These are phyloP conservation scores for Pulveroboletus ravenelii DNA, from an alignment of 768 basidiomycete genomes.

Conservation along the genomic window DNA sequence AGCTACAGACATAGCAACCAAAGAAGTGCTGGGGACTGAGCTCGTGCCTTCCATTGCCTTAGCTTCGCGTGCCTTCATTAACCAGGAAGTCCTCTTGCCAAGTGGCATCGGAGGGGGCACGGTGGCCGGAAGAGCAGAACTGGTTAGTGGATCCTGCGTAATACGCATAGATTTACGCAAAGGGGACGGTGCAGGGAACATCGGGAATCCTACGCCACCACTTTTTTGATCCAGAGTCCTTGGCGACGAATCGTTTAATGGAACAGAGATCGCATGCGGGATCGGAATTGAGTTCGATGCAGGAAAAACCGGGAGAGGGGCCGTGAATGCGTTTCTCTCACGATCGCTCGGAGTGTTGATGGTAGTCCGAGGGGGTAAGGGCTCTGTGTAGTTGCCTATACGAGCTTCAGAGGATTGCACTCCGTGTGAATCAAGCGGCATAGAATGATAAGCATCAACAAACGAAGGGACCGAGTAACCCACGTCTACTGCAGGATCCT, in stretches of 20 bases:
- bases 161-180: conserved; percentile 63
- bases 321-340: conserved; percentile 22
- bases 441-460: conserved; percentile 34
- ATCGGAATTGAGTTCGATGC: conserved; percentile 4
- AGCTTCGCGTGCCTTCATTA: conserved; percentile 70
- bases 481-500: conserved; percentile 15
- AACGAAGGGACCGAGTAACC: conserved; percentile 26
- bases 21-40: conserved; percentile 24
- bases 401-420: not conserved
- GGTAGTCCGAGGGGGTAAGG: conserved; percentile 11
- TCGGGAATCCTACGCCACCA: conserved; percentile 47
- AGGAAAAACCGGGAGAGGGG: conserved; percentile 18
- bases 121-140: conserved; percentile 31
- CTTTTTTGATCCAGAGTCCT: conserved; percentile 34
- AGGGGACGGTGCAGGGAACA: conserved; percentile 64
- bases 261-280: conserved; percentile 28
- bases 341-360: conserved; percentile 1
- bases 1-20: not conserved
- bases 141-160: conserved; percentile 41
- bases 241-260: conserved; percentile 33
- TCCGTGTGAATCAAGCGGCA: conserved; percentile 32
- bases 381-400: conserved; percentile 15
- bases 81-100: conserved; percentile 75
- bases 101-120: conserved; percentile 35
- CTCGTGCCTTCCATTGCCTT: conserved; percentile 55